Conservation (phyloP, 306 rosid genomes). For the Glycine latifolia region DNA sequence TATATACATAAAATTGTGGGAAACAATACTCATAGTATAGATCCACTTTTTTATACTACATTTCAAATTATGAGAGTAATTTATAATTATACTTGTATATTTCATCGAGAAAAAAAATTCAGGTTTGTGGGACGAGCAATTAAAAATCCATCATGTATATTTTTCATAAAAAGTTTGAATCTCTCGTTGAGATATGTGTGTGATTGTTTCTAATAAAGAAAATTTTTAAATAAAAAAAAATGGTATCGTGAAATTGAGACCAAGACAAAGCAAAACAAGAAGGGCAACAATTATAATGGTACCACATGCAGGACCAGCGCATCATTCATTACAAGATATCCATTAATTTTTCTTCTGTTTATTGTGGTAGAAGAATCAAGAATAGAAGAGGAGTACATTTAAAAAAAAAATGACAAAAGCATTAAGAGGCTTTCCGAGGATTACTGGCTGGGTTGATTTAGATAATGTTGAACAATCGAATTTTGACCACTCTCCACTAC, state of each 20-base stretch:
- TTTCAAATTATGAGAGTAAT: too few relatives aligned
- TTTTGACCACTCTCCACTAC: background rate
- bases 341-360: background rate
- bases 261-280: background rate
- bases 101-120: too few relatives aligned
- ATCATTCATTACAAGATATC: background rate
- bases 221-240: background rate
- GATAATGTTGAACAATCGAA: background rate
- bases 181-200: too few relatives aligned
- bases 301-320: constrained; percentile 10
- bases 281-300: background rate
- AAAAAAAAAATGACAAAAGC: background rate
- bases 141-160: too few relatives aligned
- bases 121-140: too few relatives aligned
- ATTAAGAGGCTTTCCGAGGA: background rate
- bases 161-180: too few relatives aligned
- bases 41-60: too few relatives aligned
- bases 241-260: background rate
- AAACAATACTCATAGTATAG: too few relatives aligned
- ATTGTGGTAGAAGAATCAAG: background rate
- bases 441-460: background rate
- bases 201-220: too few relatives aligned
- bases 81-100: too few relatives aligned
- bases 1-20: too few relatives aligned
- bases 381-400: background rate